Conservation (phyloP, 2,329 filamentous ascomycete species). For the Clonostachys solani region DNA sequence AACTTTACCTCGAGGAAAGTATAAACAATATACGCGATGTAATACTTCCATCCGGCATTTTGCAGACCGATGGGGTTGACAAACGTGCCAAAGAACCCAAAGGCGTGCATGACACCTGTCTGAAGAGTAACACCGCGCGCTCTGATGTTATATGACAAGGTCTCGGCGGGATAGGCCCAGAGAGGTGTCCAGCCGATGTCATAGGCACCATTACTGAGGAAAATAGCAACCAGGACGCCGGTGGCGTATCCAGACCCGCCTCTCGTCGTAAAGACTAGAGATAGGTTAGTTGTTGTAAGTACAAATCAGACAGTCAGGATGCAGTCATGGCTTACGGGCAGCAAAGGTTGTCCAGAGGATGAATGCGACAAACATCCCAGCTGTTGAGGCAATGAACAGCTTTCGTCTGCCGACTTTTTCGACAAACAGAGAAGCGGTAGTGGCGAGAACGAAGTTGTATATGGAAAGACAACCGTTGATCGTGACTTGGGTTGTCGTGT, state of each 20-base stretch:
- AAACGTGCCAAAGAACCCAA: too few relatives aligned
- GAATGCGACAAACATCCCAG: slow-evolving; percentile 16
- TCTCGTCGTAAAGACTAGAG: too few relatives aligned
- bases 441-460: slow-evolving; percentile 33
- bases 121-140: slow-evolving; percentile 7
- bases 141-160: slow-evolving; percentile 24
- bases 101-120: too few relatives aligned
- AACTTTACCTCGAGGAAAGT: too few relatives aligned
- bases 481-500: slow-evolving; percentile 20
- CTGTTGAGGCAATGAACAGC: slow-evolving; percentile 36
- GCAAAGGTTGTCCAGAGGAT: slow-evolving; percentile 24
- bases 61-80: too few relatives aligned
- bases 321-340: slow-evolving; percentile 8
- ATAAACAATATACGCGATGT: too few relatives aligned
- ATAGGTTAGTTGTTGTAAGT: too few relatives aligned
- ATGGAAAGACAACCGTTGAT: slow-evolving; percentile 35
- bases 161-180: slow-evolving; percentile 32
- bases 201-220: slow-evolving; percentile 38
- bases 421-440: slow-evolving; percentile 31
- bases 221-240: slow-evolving; percentile 19
- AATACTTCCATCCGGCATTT: too few relatives aligned
- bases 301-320: slow-evolving; percentile 1
- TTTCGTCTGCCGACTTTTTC: slow-evolving; percentile 40
- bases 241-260: too few relatives aligned
- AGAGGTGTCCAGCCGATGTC: slow-evolving; percentile 39